A percentile compares a stretch with the other conserved stretches of the same genome.
phyloP scores from a whole-genome alignment of 2,329 filamentous ascomycete genomes.

The Sporothrix euskadiensis region DNA sequence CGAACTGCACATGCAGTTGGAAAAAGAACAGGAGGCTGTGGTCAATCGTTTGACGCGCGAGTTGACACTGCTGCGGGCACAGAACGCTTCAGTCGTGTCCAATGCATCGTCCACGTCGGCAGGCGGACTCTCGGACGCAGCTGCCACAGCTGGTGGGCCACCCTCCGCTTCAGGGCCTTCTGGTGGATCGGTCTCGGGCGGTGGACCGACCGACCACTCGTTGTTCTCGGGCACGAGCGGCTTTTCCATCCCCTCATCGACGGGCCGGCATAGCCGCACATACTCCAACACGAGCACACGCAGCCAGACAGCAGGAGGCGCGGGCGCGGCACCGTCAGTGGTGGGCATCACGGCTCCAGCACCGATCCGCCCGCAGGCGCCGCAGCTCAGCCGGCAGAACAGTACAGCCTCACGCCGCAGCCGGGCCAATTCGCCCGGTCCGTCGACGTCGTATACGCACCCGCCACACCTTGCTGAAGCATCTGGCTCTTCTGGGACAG shows the following conservation, averaged over 20 bases:
- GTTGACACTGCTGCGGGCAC: conserved; percentile 75
- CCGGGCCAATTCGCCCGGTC: conserved; percentile 52
- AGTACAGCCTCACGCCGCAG: conserved; percentile 57
- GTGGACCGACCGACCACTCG: conserved; percentile 45
- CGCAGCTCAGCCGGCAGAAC: conserved; percentile 54
- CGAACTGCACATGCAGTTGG: conserved; percentile 84
- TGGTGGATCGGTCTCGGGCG: conserved; percentile 31
- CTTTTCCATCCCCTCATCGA: conserved; percentile 57
- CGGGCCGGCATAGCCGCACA: conserved; percentile 56
- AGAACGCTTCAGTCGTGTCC: conserved; percentile 66
- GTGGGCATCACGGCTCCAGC: conserved; percentile 51
- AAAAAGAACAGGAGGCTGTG: conserved; percentile 93
- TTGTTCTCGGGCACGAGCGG: conserved; percentile 58
- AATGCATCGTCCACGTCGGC: conserved; percentile 65
- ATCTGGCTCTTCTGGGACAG: conserved; percentile 24
- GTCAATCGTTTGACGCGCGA: conserved; percentile 93
- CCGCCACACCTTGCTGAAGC: conserved; percentile 44
- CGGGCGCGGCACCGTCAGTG: conserved; percentile 43
- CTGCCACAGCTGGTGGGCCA: neutral
- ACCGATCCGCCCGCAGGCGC: conserved; percentile 39
- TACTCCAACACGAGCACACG: conserved; percentile 57
- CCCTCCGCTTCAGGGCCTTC: conserved; percentile 39
- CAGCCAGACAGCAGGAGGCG: conserved; percentile 51
- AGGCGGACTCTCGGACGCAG: conserved; percentile 41
- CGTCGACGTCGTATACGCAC: conserved; percentile 44